Evolutionary conservation across 306 rosid species (phyloP).

Genomic region (Aeschynomene evenia): DNA sequence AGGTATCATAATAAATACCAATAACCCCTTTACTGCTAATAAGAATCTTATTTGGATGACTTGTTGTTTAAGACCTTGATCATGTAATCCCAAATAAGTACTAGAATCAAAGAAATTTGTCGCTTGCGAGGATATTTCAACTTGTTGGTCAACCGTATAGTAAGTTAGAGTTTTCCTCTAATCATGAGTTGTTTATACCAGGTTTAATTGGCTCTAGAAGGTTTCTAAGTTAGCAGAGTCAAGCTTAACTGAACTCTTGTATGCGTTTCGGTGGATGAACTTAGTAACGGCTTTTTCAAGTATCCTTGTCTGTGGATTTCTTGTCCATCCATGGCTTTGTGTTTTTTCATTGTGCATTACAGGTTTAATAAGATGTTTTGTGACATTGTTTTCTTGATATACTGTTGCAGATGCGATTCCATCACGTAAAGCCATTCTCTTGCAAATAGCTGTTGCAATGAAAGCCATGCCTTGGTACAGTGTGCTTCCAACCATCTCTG

Average conservation of each 20-base stretch:
- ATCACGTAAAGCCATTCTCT: slow-evolving; percentile 66
- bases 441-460: slow-evolving; percentile 82
- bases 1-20: too few species aligned
- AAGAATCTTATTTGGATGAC: too few species aligned
- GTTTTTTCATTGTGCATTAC: slow-evolving; percentile 3
- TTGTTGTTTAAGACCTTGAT: too few species aligned
- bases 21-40: too few species aligned
- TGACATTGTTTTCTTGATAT: slow-evolving; percentile 21
- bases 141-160: too few species aligned
- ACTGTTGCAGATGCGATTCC: slow-evolving; percentile 78
- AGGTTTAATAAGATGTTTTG: neutral
- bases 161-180: too few species aligned
- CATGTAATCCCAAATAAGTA: too few species aligned
- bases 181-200: neutral
- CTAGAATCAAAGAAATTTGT: too few species aligned
- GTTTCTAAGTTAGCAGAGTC: neutral
- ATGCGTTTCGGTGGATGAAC: neutral
- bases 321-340: neutral
- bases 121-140: too few species aligned
- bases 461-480: slow-evolving; percentile 92
- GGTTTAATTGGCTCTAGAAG: slow-evolving; percentile 15
- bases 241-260: neutral
- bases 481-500: slow-evolving; percentile 70
- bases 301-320: neutral
- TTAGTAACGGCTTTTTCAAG: neutral